These are phyloP conservation scores for Aspergillus biplanus DNA, from an alignment of 495 filamentous ascomycete genomes.

Conservation along the genomic window DNA sequence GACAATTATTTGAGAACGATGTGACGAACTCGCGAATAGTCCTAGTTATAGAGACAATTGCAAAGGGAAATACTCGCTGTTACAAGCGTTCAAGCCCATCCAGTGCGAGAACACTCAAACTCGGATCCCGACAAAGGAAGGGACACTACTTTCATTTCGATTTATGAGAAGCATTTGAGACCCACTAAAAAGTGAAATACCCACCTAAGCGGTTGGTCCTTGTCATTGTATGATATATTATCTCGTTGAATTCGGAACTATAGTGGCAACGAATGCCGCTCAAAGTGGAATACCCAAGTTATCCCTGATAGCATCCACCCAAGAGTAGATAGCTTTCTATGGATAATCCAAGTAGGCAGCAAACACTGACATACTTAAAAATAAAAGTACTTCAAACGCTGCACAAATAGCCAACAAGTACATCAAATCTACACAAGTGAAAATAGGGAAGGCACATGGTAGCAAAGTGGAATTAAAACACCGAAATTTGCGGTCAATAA, in stretches of 20 bases:
- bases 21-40: not conserved
- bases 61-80: not conserved
- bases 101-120: no score
- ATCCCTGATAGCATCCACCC: not conserved
- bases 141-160: no score
- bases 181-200: no score
- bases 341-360: not conserved
- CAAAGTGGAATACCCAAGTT: no score
- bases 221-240: no score
- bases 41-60: not conserved
- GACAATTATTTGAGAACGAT: constrained; percentile 1
- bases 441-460: no score
- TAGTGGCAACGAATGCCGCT: no score
- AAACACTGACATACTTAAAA: not conserved
- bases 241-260: no score
- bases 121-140: no score
- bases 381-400: not conserved
- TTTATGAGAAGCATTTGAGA: no score
- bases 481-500: not conserved
- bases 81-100: not conserved
- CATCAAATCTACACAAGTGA: not conserved
- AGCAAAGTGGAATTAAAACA: not conserved
- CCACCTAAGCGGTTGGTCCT: no score
- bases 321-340: not conserved
- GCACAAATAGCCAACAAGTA: not conserved